Base-by-base conservation (phyloP, 2,329 filamentous ascomycete genomes). In the Eutypella sp. region DNA sequence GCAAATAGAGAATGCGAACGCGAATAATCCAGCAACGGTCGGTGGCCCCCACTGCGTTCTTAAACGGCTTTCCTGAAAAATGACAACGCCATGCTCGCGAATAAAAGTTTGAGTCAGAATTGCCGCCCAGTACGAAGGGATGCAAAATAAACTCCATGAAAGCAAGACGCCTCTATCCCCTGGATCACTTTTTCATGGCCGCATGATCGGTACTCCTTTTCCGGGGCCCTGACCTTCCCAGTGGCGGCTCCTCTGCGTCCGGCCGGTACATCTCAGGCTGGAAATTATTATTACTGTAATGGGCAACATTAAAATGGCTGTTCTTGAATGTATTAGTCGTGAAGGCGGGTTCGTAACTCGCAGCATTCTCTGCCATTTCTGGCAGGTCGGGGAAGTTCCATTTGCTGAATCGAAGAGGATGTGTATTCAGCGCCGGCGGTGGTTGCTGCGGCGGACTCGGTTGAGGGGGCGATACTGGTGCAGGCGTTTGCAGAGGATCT, bases 201-300 rank as follows among this genome's bases (percentile, higher is more conserved):
- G 52, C 51, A 57, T 58, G 51, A 44, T 63, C 59, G 34, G 44
- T 58, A 53, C 59, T 61, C 57, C 56, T 55, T 58, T 62, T 63
- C 48, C 56, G 57, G 46, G 50, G 53, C 40, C 59, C 48, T 9
- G 43, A 50, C 41, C 48, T 61, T 45, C 52, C 53, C 44, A 50
- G 50, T 39, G 52, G 57, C 43, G 62, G 58, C n/a, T 71, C 67
- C 7, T 71, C 68, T 18, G 58, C 54, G 2, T 63, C 65, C 5
- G 70, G 70, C 36, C 59, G 66, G 54, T 73, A 78, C 59, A 76
- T 73, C 52, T 79, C 75, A 0, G 77, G 76, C 48, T 79, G 76
- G 51, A 81, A 80, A 51, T 79, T 73, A 34, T 79, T 78, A 52
- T 85, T 86, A 48, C 81, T 80, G 54, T 80, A 85, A 58, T 86